Percentiles rank a stretch among this genome's conserved stretches.
These are phyloP conservation scores for Xanthoconium stramineum DNA, from an alignment of 768 basidiomycete genomes.

Conservation along the genomic window DNA sequence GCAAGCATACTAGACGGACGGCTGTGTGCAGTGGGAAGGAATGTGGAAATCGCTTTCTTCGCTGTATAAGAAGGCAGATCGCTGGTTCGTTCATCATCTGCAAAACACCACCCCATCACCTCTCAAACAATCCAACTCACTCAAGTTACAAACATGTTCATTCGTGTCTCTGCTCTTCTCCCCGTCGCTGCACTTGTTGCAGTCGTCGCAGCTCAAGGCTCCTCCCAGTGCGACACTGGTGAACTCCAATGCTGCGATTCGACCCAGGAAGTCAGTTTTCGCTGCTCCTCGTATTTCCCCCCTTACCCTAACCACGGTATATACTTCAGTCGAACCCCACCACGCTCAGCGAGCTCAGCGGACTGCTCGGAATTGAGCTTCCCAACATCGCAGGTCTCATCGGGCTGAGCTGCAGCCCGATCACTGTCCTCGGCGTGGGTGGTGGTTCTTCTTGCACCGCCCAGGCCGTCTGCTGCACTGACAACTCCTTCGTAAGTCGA, in stretches of 20 bases:
- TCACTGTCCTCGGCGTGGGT: background rate
- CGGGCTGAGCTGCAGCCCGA: conserved; percentile 2
- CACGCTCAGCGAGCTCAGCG: background rate
- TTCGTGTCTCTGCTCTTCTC: conserved; percentile 5
- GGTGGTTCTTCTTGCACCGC: background rate
- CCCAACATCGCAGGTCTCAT: background rate
- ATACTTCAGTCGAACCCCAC: background rate
- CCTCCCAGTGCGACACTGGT: conserved; percentile 10
- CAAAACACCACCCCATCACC: background rate
- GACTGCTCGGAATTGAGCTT: background rate
- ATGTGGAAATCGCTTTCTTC: too few species aligned
- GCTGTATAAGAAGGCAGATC: conserved; percentile 10
- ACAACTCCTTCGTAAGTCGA: conserved; percentile 5
- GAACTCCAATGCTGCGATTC: conserved; percentile 2
- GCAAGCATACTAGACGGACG: background rate
- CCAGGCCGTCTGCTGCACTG: conserved; percentile 15
- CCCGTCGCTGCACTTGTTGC: conserved; percentile 11
- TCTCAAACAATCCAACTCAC: background rate
- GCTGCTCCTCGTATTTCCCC: background rate
- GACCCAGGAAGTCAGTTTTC: background rate
- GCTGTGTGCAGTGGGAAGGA: background rate
- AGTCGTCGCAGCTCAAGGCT: background rate
- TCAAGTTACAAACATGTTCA: conserved; percentile 2
- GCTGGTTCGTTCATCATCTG: background rate
- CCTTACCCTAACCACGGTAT: background rate